Evolutionary conservation across 2,329 filamentous ascomycete genomes (phyloP).

Genomic region (Penicillium concentricum): DNA sequence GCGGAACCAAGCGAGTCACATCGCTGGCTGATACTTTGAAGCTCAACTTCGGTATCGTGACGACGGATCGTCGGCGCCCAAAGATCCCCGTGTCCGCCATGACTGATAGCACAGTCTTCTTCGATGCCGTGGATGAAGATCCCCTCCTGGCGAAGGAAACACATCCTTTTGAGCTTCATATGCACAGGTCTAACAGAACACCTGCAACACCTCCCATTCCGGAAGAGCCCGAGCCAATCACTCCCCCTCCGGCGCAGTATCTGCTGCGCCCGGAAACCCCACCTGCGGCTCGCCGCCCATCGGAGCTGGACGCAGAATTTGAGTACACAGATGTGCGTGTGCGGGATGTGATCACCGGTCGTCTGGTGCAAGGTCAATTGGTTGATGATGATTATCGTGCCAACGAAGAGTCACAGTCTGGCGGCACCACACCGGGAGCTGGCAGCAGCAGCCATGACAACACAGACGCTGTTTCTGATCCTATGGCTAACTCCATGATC

Average conservation of each 20-base stretch:
- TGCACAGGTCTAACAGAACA: constrained; percentile 19
- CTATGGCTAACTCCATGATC: constrained; percentile 78
- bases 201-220: constrained; percentile 15
- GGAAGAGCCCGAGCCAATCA: constrained; percentile 24
- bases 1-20: constrained; percentile 94
- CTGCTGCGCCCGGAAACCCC: constrained; percentile 38
- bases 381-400: constrained; percentile 92
- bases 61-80: constrained; percentile 56
- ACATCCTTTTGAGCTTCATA: constrained; percentile 29
- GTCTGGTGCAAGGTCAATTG: constrained; percentile 89
- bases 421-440: constrained; percentile 51
- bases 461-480: constrained; percentile 63
- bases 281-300: constrained; percentile 41
- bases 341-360: constrained; percentile 84
- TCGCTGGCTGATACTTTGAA: constrained; percentile 93
- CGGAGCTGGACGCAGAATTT: constrained; percentile 46
- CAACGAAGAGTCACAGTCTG: constrained; percentile 60
- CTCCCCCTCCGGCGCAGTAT: constrained; percentile 21
- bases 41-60: constrained; percentile 93
- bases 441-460: constrained; percentile 49
- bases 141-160: constrained; percentile 26
- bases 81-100: constrained; percentile 55
- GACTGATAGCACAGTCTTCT: constrained; percentile 75
- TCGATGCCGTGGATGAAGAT: constrained; percentile 58
- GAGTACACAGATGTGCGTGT: constrained; percentile 78